Evolutionary conservation across 2,329 filamentous ascomycete species (phyloP).

Genomic region (Lasiodiplodia hormozganensis): DNA sequence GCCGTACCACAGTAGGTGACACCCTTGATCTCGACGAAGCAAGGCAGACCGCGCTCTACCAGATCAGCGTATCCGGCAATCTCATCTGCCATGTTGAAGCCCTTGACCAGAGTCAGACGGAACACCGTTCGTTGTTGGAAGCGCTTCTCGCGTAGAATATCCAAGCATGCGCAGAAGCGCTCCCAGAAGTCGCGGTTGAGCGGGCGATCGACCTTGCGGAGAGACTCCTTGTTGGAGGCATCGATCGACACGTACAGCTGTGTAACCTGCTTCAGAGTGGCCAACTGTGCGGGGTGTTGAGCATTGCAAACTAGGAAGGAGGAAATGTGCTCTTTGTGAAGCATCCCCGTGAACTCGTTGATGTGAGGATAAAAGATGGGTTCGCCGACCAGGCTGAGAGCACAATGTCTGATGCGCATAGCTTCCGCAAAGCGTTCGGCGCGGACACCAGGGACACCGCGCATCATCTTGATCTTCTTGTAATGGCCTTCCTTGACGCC

Average conservation of each 20-base stretch:
- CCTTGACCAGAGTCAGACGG: conserved; percentile 93
- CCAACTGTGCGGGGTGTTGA: conserved; percentile 91
- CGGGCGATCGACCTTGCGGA: conserved; percentile 88
- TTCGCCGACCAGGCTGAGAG: conserved; percentile 89
- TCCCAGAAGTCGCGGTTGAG: conserved; percentile 98
- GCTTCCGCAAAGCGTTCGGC: conserved; percentile 92
- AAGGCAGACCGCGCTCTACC: conserved; percentile 83
- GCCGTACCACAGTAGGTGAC: conserved; percentile 96
- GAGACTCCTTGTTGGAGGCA: conserved; percentile 85
- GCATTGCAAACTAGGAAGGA: conserved; percentile 97
- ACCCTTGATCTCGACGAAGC: conserved; percentile 94
- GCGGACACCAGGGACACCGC: conserved; percentile 88
- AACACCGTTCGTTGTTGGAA: conserved; percentile 92
- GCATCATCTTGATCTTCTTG: conserved; percentile 97
- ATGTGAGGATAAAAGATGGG: conserved; percentile 99
- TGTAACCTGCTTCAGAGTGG: conserved; percentile 81
- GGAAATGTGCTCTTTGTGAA: conserved; percentile 86
- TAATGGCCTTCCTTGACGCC: conserved; percentile 93
- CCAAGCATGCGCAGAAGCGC: conserved; percentile 87
- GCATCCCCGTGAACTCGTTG: conserved; percentile 84
- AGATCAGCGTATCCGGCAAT: conserved; percentile 88
- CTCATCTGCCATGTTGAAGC: conserved; percentile 96
- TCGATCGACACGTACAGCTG: conserved; percentile 98
- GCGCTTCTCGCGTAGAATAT: conserved; percentile 83
- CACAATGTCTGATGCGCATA: conserved; percentile 92